Percentiles rank a stretch among this genome's conserved stretches.
Evolutionary conservation across 2,329 filamentous ascomycete genomes (phyloP).

Genomic region (Diaporthe longicolla): DNA sequence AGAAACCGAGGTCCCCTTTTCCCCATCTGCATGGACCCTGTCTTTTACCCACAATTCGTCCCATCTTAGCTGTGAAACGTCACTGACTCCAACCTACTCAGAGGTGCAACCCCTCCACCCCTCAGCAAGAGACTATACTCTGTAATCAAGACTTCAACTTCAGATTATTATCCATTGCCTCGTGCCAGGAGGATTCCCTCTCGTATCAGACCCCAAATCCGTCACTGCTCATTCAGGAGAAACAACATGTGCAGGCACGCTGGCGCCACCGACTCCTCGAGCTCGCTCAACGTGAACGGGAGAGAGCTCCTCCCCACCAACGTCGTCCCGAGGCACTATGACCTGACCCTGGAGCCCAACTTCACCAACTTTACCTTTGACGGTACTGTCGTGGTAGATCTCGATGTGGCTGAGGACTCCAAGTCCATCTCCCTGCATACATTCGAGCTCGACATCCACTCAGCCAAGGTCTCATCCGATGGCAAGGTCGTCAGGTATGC

Average conservation of each 20-base stretch:
- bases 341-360: conserved; percentile 91
- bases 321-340: conserved; percentile 92
- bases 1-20: neutral
- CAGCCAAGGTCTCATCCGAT: conserved; percentile 75
- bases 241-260: conserved; percentile 76
- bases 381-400: conserved; percentile 86
- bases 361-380: conserved; percentile 90
- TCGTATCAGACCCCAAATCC: conserved; percentile 47
- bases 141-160: conserved; percentile 37
- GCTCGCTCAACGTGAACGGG: conserved; percentile 58
- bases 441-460: conserved; percentile 86
- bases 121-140: conserved; percentile 39
- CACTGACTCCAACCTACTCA: conserved; percentile 37
- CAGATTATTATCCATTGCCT: conserved; percentile 36
- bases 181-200: conserved; percentile 40
- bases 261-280: conserved; percentile 52
- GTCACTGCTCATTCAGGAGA: conserved; percentile 83
- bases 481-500: conserved; percentile 65
- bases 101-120: conserved; percentile 34
- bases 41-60: conserved; percentile 34
- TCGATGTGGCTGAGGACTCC: conserved; percentile 88
- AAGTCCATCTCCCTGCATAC: conserved; percentile 90
- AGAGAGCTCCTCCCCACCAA: conserved; percentile 92
- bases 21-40: neutral
- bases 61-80: conserved; percentile 27